A percentile compares a stretch with the other conserved stretches of the same genome.
Conservation (phyloP, 2,329 filamentous ascomycete species). For the Clarireedia hainanense region DNA sequence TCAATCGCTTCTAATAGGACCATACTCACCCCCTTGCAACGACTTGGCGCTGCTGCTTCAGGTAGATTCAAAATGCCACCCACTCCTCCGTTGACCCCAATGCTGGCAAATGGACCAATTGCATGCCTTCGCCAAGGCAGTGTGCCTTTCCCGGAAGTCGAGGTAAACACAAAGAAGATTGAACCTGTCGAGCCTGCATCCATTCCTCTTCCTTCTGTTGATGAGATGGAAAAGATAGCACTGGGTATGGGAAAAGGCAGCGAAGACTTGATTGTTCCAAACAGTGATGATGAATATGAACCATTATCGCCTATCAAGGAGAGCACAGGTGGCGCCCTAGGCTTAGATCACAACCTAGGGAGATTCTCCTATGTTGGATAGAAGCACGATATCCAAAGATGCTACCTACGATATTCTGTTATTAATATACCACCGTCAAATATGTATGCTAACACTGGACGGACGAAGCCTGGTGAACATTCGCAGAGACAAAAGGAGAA, state of each 20-base stretch:
- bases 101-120: conserved; percentile 4
- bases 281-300: conserved; percentile 37
- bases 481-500: no score
- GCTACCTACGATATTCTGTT: no score
- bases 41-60: conserved; percentile 23
- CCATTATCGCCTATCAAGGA: conserved; percentile 14
- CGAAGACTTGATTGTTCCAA: conserved; percentile 43
- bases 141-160: conserved; percentile 24
- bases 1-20: background rate
- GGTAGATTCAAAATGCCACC: conserved; percentile 19
- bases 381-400: no score
- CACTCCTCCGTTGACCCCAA: conserved; percentile 25
- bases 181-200: conserved; percentile 28
- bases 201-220: conserved; percentile 28
- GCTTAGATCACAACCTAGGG: conserved; percentile 6
- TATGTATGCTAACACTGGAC: no score
- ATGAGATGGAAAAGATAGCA: conserved; percentile 18
- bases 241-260: conserved; percentile 33
- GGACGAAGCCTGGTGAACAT: no score
- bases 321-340: background rate
- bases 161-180: background rate
- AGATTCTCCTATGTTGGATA: conserved; percentile 14
- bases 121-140: conserved; percentile 9
- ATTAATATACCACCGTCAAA: no score
- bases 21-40: conserved; percentile 27